phyloP scores from a whole-genome alignment of 257 asterid genomes.

The Leonotis leonurus region DNA sequence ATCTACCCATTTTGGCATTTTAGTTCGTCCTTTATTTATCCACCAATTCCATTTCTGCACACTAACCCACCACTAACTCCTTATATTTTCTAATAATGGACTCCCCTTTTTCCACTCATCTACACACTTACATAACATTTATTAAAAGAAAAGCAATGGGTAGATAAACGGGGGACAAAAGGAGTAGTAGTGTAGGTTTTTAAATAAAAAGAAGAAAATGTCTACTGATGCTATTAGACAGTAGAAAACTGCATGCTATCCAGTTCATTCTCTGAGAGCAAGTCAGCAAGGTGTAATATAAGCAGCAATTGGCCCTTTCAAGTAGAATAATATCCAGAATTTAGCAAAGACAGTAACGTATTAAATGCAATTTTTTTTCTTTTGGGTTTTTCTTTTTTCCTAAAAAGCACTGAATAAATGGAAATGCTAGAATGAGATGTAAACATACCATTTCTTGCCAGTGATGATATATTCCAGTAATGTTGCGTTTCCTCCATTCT shows the following conservation, averaged over 20 bases:
- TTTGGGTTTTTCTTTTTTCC: background rate
- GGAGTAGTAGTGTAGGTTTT: background rate
- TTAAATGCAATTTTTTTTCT: background rate
- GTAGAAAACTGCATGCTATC: background rate
- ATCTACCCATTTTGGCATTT: too few relatives aligned
- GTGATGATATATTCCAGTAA: conserved; percentile 84
- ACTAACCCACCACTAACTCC: too few relatives aligned
- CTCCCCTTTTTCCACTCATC: too few relatives aligned
- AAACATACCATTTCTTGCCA: conserved; percentile 78
- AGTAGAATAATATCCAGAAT: background rate
- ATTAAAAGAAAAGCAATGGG: too few relatives aligned
- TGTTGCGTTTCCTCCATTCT: conserved; percentile 82
- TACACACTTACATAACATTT: too few relatives aligned
- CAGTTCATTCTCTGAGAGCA: background rate
- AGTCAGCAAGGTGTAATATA: background rate
- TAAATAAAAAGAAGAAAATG: background rate
- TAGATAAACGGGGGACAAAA: too few relatives aligned
- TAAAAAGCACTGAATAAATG: background rate
- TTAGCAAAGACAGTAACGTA: background rate
- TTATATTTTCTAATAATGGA: too few relatives aligned
- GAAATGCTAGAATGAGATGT: conserved; percentile 8
- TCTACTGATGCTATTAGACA: background rate
- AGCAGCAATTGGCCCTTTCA: background rate
- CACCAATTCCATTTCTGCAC: too few relatives aligned
- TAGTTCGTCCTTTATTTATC: too few relatives aligned